phyloP scores from a whole-genome alignment of 192 early-diverging fungal genomes.

The Entomortierella lignicola region DNA sequence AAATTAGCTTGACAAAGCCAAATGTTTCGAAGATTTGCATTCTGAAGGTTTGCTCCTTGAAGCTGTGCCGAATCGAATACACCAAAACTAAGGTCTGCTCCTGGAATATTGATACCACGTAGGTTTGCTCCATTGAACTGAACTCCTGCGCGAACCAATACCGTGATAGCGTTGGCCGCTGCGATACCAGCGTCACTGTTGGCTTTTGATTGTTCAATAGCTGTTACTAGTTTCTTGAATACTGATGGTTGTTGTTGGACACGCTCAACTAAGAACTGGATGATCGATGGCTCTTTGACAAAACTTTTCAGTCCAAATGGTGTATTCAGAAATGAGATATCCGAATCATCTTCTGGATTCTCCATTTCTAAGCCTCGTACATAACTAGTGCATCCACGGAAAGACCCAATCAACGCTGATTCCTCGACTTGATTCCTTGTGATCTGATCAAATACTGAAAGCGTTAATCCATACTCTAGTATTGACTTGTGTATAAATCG shows the following conservation, averaged over 20 bases:
- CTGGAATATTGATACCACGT: not conserved
- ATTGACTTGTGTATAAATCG: conserved; percentile 2
- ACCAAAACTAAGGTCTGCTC: not conserved
- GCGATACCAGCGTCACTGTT: conserved; percentile 15
- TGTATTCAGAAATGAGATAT: not conserved
- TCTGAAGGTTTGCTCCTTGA: conserved; percentile 1
- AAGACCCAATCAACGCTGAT: not conserved
- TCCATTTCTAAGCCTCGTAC: not conserved
- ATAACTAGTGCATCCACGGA: not conserved
- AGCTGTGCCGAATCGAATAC: conserved; percentile 5
- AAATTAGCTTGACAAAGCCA: not conserved
- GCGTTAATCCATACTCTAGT: conserved; percentile 8
- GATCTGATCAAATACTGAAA: not conserved
- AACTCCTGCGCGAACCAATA: conserved; percentile 9
- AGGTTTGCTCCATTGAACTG: not conserved
- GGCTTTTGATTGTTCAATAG: conserved; percentile 13
- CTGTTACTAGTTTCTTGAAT: conserved; percentile 5
- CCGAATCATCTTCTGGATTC: not conserved
- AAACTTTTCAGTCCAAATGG: conserved; percentile 10
- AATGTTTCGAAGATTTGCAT: not conserved
- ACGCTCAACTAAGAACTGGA: conserved; percentile 18
- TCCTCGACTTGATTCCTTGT: not conserved
- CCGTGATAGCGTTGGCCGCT: conserved; percentile 27
- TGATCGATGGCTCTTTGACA: conserved; percentile 4
- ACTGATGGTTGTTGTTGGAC: not conserved